A percentile compares a stretch with the other conserved stretches of the same genome.
phyloP scores from a whole-genome alignment of 1,284 basidiomycete genomes.

The Earliella scabrosa region DNA sequence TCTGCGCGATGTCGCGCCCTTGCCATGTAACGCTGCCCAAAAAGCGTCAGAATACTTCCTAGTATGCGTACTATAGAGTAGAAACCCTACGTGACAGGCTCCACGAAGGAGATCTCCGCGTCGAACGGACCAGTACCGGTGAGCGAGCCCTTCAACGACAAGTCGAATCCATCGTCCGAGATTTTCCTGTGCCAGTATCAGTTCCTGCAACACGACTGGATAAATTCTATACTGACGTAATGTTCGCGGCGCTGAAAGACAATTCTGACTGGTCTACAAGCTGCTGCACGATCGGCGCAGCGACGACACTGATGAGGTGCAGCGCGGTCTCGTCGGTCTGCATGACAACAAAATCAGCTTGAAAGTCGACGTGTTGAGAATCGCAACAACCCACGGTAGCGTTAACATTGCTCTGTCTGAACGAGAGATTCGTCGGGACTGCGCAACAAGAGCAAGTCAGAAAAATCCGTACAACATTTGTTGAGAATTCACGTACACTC shows the following conservation, averaged over 20 bases:
- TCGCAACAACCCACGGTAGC: slow-evolving; percentile 58
- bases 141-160: slow-evolving; percentile 62
- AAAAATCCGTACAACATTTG: too few relatives aligned
- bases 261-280: slow-evolving; percentile 66
- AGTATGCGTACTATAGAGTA: too few relatives aligned
- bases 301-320: slow-evolving; percentile 72
- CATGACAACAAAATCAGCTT: too few relatives aligned
- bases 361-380: too few relatives aligned
- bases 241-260: slow-evolving; percentile 62
- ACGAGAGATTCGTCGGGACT: slow-evolving; percentile 65
- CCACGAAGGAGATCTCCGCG: slow-evolving; percentile 62
- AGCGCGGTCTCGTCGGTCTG: slow-evolving; percentile 69
- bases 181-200: slow-evolving; percentile 44
- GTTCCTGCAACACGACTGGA: not conserved
- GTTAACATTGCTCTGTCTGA: slow-evolving; percentile 65
- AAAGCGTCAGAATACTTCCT: too few relatives aligned
- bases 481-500: slow-evolving; percentile 67
- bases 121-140: slow-evolving; percentile 70
- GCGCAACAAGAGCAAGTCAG: too few relatives aligned
- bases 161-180: slow-evolving; percentile 63
- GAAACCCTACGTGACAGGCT: slow-evolving; percentile 52
- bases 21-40: slow-evolving; percentile 65
- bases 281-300: slow-evolving; percentile 68
- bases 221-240: slow-evolving; percentile 56
- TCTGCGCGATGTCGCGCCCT: slow-evolving; percentile 68